phyloP scores from a whole-genome alignment of 805 yeast genomes.

The Candida insectorum region DNA sequence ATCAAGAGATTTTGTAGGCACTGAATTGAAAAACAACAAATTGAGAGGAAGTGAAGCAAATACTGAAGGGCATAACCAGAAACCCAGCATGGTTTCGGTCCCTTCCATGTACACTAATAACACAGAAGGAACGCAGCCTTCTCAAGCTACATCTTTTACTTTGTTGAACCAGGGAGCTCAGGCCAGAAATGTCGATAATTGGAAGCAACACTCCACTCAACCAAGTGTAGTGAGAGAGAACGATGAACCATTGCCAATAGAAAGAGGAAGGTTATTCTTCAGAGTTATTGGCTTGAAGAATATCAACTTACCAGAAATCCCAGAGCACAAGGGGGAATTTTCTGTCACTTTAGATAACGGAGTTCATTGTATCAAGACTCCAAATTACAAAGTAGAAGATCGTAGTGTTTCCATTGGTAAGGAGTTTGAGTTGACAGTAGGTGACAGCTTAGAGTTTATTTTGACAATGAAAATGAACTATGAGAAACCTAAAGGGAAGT shows the following conservation, averaged over 20 bases:
- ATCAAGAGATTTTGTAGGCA: constrained; percentile 17
- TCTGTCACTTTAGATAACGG: constrained; percentile 73
- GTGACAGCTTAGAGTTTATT: constrained; percentile 57
- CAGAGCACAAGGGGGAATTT: constrained; percentile 45
- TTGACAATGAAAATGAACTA: constrained; percentile 71
- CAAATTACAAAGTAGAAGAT: constrained; percentile 39
- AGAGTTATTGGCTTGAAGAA: constrained; percentile 45
- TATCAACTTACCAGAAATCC: constrained; percentile 46
- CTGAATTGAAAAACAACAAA: constrained; percentile 21
- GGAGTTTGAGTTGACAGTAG: constrained; percentile 76
- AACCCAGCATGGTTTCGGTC: constrained; percentile 30
- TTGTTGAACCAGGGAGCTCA: constrained; percentile 6
- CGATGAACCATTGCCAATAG: constrained; percentile 15
- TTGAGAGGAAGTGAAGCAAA: constrained; percentile 13
- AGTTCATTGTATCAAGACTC: constrained; percentile 70
- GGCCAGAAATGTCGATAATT: constrained; percentile 1
- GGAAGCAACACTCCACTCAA: constrained; percentile 14
- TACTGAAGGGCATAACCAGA: constrained; percentile 10
- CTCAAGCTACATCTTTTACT: constrained; percentile 13
- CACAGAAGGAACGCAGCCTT: constrained; percentile 10
- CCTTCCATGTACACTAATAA: constrained; percentile 20
- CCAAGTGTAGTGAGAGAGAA: constrained; percentile 12
- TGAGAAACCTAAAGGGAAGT: constrained; percentile 45
- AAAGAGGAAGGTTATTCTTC: constrained; percentile 56
- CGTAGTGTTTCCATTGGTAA: constrained; percentile 47